Base-by-base conservation (phyloP, 2,329 filamentous ascomycete genomes). In the Endoconidiophora laricicola region DNA sequence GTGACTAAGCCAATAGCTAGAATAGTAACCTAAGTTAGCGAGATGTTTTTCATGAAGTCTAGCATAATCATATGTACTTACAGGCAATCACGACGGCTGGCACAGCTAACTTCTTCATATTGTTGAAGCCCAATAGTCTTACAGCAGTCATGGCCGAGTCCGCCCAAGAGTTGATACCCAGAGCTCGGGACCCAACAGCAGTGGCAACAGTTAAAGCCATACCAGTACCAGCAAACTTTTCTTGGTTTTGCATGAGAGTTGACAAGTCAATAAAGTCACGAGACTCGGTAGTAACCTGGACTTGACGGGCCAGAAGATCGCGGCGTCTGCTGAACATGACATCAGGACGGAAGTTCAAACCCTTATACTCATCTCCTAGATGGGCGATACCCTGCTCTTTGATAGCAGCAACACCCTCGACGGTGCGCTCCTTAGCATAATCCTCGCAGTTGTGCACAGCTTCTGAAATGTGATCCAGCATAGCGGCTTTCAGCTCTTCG, bases 141-240 rank as follows among this genome's bases (percentile, higher is more conserved):
- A 78, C 80, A 6, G 83, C 85, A 55, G 83, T 84, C 48, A 95
- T 65, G 1, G 84, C 82, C 55, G 90, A 85, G 61, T 96, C 90
- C 57, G 95, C 69, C 87, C 90, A 96, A 46, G 83, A 81, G 57
- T 83, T 79, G 54, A 87, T 83, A 53, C 88, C 86, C 38, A 98
- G 69, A 60, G 91, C 72, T 44, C 86, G 76, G 45, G 83, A 78
- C 51, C 90, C 86, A 3, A 96, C 71, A 2, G 94, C 86, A 51
- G 86, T 88, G 7, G 84, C 84, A 36, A 94, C 76, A 1, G 91
- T 98, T 60, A 98, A 73, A 4, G 90, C 91, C 82, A 98, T 88
- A 55, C 91, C 84, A 2, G 88, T 93, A 38, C 90, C 86, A 4
- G 90, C 88, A 50, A 93, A 73, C 71, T 96, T 98, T 65, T 98